These are phyloP conservation scores for Parietaria judaica DNA, from an alignment of 306 rosid genomes.

Conservation along the genomic window DNA sequence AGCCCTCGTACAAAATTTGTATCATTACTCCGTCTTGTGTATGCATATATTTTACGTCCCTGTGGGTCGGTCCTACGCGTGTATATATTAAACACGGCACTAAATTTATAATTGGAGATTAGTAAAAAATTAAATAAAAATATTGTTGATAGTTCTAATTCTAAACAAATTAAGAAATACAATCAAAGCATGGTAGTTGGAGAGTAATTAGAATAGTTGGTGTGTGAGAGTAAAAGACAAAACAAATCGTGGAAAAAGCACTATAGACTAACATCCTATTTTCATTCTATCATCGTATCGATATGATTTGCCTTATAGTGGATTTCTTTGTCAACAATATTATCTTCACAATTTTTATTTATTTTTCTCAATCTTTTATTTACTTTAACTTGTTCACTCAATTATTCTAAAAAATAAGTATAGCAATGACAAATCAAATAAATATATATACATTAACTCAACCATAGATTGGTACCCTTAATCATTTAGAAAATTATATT, in stretches of 20 bases:
- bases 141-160: too few species aligned
- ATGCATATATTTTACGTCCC: too few species aligned
- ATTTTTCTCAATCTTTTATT: not conserved
- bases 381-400: not conserved
- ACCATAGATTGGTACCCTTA: too few species aligned
- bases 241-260: not conserved
- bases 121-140: too few species aligned
- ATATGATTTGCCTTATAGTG: not conserved
- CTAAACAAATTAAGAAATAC: too few species aligned
- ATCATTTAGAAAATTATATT: too few species aligned
- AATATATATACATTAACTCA: too few species aligned
- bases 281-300: not conserved
- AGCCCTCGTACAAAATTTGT: too few species aligned
- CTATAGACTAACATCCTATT: not conserved
- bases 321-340: conserved; percentile 4
- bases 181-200: conserved; percentile 3
- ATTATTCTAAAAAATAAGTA: not conserved
- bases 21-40: too few species aligned
- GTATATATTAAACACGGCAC: too few species aligned
- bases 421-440: not conserved
- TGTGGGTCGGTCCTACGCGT: too few species aligned
- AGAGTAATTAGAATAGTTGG: conserved; percentile 8
- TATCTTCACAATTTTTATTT: not conserved
- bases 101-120: not conserved
- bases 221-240: conserved; percentile 4